Base-by-base conservation (phyloP, 1,139 yeast species). In the Saccharomyces uvarum region DNA sequence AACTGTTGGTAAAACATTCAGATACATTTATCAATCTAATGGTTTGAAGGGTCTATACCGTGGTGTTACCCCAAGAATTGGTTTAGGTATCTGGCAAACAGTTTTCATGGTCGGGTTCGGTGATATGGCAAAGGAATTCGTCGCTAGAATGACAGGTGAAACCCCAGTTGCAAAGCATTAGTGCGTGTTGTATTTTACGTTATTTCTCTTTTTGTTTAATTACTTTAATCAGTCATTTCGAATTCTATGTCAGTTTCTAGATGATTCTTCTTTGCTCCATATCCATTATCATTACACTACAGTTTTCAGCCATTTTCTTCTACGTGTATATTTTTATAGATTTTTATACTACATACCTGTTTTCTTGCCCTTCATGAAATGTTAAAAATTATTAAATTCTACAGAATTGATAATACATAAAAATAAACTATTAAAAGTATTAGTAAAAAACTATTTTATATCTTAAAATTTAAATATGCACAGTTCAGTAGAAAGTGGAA, bases 81-180 rank as follows among this genome's bases (percentile, higher is more conserved):
- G 96, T 54, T 80, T 93, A 64, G 96, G 98, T 62, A 87, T 93
- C 59, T 93, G 98, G 97, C 99, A 93, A 77, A 93, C 99, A 2
- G 89, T 93, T 50, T 93, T 95, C 73, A 93, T 93, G 98, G 98
- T 93, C 57, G 97, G 97, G n/a, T 83, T 93, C 63, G 99, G 98
- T 69, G 99, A 93, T 70, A 88, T 90, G 73, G 88, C 88, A 47
- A 83, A 81, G 69, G 88, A 83, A 54, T 75, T 77, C 55, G 84
- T 84, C 51, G 86, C 78, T 29, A 77, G 73, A 57, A 53, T 82
- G 58, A 81, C 86, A 4, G 85, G 84, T 54, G 81, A 81, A 61
- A 68, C 63, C 48, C 82, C 82, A 47, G 75, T 66, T 48, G 82
- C 77, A 14, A 75, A 74, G 59, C 79, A 77, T 59, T 75, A 64